Evolutionary conservation across 225 moss, liverwort and hornwort species (phyloP).

Genomic region (Antitrichia curtipendula): DNA sequence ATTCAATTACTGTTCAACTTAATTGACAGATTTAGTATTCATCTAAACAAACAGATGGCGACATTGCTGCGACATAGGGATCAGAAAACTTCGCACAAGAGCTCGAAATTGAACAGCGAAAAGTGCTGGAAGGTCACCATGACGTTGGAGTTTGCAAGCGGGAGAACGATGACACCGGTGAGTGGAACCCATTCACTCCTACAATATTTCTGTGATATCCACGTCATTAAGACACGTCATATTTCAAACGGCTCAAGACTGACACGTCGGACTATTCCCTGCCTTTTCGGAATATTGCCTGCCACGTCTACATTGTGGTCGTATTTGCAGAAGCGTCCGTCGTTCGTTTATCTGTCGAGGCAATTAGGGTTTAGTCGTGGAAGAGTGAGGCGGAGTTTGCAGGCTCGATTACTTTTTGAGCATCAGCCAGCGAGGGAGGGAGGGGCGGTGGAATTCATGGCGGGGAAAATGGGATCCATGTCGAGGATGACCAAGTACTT

Average conservation of each 20-base stretch:
- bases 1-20: neutral
- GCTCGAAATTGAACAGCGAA: neutral
- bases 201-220: neutral
- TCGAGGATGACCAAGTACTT: slow-evolving; percentile 55
- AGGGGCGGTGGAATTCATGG: neutral
- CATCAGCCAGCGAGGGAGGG: neutral
- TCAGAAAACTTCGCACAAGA: neutral
- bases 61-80: neutral
- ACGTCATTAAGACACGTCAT: neutral
- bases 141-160: neutral
- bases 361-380: neutral
- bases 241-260: rapidly evolving
- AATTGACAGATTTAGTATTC: neutral
- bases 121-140: no score
- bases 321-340: no score
- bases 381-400: neutral
- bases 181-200: neutral
- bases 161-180: no score
- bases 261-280: neutral
- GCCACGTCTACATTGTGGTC: neutral
- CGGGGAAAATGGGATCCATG: slow-evolving; percentile 7
- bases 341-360: no score
- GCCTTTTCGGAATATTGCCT: neutral
- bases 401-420: neutral
- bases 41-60: neutral